Conservation (phyloP, 441 rosid species). For the Dalechampia spathulata region DNA sequence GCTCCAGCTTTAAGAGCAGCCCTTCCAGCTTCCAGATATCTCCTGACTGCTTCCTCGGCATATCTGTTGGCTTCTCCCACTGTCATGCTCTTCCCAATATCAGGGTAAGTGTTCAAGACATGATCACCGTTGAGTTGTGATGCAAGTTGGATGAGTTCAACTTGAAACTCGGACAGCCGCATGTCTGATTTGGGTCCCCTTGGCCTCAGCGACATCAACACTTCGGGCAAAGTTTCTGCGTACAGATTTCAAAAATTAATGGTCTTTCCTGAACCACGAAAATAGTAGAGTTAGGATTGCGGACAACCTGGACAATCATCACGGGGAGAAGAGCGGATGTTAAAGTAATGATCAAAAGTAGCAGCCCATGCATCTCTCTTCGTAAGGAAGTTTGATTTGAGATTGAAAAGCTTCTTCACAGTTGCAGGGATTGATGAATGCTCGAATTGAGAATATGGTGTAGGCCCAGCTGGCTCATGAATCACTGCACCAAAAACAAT, state of each 20-base stretch:
- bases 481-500: constrained; percentile 20
- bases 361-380: constrained; percentile 99
- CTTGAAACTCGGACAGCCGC: constrained; percentile 77
- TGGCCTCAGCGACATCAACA: constrained; percentile 46
- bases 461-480: constrained; percentile 28
- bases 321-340: constrained; percentile 69
- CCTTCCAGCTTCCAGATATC: constrained; percentile 86
- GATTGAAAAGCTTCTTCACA: constrained; percentile 73
- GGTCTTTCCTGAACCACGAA: no score
- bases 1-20: constrained; percentile 91
- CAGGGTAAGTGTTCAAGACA: constrained; percentile 64
- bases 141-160: constrained; percentile 87
- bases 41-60: constrained; percentile 75
- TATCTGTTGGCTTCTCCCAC: constrained; percentile 76
- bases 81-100: constrained; percentile 75
- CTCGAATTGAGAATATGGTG: constrained; percentile 61
- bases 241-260: constrained; percentile 16
- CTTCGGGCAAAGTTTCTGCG: constrained; percentile 73
- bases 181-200: constrained; percentile 67
- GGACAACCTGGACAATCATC: constrained; percentile 84
- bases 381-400: constrained; percentile 71
- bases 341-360: constrained; percentile 64
- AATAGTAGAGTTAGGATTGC: background rate
- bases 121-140: constrained; percentile 89
- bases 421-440: constrained; percentile 89